Percentiles rank a stretch among this genome's conserved stretches.
Conservation (phyloP, 805 yeast species). For the Metschnikowia corniflorae region DNA sequence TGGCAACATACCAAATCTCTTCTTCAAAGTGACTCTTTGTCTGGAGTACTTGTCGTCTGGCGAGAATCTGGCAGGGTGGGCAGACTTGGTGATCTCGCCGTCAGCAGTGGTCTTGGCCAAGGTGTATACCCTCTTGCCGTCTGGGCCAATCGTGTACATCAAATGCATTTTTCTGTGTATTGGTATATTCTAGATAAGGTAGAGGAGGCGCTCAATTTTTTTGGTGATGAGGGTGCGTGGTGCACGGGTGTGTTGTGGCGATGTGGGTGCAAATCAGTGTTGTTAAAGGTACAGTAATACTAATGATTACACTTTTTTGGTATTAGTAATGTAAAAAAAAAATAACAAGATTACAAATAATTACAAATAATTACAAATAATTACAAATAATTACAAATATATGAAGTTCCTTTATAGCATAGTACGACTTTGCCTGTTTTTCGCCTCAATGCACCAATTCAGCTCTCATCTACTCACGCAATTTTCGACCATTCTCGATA, state of each 20-base stretch:
- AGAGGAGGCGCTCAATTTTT: slow-evolving; percentile 8
- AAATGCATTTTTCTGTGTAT: slow-evolving; percentile 69
- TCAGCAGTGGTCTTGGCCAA: slow-evolving; percentile 72
- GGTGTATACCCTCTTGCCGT: slow-evolving; percentile 95
- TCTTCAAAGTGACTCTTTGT: slow-evolving; percentile 97
- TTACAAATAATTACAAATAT: too few species aligned
- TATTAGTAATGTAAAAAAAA: too few species aligned
- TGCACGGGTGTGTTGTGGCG: slow-evolving; percentile 16
- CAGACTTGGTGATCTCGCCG: slow-evolving; percentile 97
- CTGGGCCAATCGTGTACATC: slow-evolving; percentile 94
- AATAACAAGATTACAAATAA: too few species aligned
- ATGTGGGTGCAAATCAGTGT: too few species aligned
- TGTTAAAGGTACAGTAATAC: too few species aligned
- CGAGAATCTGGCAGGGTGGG: slow-evolving; percentile 99
- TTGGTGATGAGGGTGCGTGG: slow-evolving; percentile 12
- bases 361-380: too few species aligned
- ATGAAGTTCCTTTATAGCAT: too few species aligned
- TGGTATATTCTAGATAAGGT: not conserved
- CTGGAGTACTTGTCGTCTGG: slow-evolving; percentile 99
- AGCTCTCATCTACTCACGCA: too few species aligned
- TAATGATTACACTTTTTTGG: too few species aligned
- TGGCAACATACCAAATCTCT: slow-evolving; percentile 85
- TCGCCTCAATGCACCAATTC: too few species aligned
- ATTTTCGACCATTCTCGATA: too few species aligned
- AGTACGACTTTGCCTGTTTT: too few species aligned